phyloP scores from a whole-genome alignment of 805 yeast species.

The Barnettozyma siamensis region DNA sequence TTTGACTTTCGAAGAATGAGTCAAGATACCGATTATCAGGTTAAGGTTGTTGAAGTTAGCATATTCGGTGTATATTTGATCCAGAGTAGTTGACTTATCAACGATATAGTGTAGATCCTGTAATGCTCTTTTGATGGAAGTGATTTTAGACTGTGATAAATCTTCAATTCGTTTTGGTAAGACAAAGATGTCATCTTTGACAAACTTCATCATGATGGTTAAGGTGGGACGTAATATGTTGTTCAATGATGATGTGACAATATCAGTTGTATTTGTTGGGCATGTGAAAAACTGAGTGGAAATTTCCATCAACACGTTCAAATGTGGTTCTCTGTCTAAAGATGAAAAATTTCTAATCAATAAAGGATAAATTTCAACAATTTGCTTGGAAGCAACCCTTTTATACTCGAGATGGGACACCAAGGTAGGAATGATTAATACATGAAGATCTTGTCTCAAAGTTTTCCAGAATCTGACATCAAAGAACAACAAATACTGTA shows the following conservation, averaged over 20 bases:
- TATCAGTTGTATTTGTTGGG: constrained; percentile 64
- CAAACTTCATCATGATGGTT: constrained; percentile 36
- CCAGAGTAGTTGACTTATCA: constrained; percentile 27
- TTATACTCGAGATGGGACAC: constrained; percentile 46
- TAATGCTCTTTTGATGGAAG: constrained; percentile 12
- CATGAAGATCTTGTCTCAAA: constrained; percentile 42
- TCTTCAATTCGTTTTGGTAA: constrained; percentile 8
- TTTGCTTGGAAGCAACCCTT: constrained; percentile 43
- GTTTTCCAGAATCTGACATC: constrained; percentile 54
- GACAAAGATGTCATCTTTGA: constrained; percentile 25
- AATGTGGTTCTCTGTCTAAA: constrained; percentile 84
- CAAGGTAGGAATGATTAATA: constrained; percentile 48
- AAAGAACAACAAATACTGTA: constrained; percentile 53
- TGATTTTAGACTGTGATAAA: constrained; percentile 10
- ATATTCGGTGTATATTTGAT: constrained; percentile 29
- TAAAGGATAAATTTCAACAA: constrained; percentile 49
- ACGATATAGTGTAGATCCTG: constrained; percentile 16
- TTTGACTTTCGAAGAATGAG: constrained; percentile 49
- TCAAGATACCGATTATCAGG: constrained; percentile 47
- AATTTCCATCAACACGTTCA: constrained; percentile 64
- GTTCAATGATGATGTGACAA: constrained; percentile 29
- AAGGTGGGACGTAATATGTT: constrained; percentile 43
- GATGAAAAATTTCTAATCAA: constrained; percentile 42
- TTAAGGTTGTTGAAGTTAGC: constrained; percentile 36
- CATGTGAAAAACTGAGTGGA: constrained; percentile 88